These are phyloP conservation scores for Pestalotiopsis sp. DNA, from an alignment of 2,329 filamentous ascomycete species.

Conservation along the genomic window DNA sequence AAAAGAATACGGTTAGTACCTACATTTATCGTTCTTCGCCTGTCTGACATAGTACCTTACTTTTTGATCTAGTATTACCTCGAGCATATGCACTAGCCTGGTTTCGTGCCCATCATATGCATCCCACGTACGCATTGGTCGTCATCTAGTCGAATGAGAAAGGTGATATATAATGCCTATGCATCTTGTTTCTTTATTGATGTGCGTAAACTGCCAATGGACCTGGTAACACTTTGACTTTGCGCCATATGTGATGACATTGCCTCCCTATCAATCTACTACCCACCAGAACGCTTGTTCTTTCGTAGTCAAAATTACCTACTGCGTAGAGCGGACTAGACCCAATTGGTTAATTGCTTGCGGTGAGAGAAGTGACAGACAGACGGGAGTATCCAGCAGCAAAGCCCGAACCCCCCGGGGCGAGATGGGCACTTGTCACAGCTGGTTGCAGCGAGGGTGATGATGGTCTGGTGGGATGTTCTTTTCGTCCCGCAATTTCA, in stretches of 20 bases:
- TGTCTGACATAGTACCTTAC: not conserved
- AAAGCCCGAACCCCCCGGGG: not conserved
- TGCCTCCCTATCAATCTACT: no score
- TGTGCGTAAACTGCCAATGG: no score
- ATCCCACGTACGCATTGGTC: not conserved
- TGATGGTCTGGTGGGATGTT: not conserved
- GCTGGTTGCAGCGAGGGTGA: not conserved
- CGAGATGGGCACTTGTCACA: not conserved
- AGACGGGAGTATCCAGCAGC: not conserved
- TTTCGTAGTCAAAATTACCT: not conserved
- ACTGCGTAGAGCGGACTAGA: not conserved
- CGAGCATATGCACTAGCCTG: not conserved
- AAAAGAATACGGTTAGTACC: not conserved
- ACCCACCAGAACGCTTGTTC: not conserved
- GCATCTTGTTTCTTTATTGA: not conserved
- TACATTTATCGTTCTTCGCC: not conserved
- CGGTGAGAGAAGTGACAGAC: not conserved
- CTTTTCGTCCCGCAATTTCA: not conserved
- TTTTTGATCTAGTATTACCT: not conserved
- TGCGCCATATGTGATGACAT: no score
- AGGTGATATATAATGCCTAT: not conserved
- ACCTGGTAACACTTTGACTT: no score
- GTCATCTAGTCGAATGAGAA: not conserved
- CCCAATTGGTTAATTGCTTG: not conserved
- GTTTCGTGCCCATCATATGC: not conserved